These are phyloP conservation scores for Graphilbum ipis-grandicollis DNA, from an alignment of 2,329 filamentous ascomycete genomes.

Conservation along the genomic window DNA sequence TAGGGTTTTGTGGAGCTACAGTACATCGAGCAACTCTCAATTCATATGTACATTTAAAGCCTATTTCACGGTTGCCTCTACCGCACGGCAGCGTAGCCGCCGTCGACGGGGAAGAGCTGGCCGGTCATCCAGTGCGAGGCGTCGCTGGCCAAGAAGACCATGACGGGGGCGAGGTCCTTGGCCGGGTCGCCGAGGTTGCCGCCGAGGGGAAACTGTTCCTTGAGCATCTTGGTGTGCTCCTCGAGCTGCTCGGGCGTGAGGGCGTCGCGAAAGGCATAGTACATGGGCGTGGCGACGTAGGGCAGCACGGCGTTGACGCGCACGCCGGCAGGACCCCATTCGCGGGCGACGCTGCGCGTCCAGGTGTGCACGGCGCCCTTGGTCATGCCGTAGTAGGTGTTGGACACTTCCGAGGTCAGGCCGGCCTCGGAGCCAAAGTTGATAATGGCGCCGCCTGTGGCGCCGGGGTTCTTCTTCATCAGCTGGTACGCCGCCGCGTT, in stretches of 20 bases:
- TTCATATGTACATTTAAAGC: too few species aligned
- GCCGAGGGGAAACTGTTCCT: background rate
- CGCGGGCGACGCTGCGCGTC: background rate
- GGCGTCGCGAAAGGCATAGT: background rate
- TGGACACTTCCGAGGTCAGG: background rate
- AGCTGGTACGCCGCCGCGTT: background rate
- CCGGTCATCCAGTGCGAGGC: background rate
- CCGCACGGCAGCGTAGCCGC: background rate
- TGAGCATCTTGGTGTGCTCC: background rate
- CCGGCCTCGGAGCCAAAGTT: background rate
- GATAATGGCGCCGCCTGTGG: background rate
- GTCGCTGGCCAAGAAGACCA: background rate
- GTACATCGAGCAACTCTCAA: too few species aligned
- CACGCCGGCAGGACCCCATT: background rate
- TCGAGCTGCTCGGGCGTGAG: background rate
- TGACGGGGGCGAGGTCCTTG: background rate
- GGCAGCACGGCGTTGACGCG: background rate
- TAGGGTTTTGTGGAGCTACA: too few species aligned
- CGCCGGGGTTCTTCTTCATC: background rate
- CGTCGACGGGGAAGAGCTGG: background rate
- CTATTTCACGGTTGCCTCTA: too few species aligned
- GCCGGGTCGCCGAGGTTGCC: background rate
- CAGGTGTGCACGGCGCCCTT: background rate
- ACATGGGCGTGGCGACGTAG: background rate
- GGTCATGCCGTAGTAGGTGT: background rate